phyloP scores from a whole-genome alignment of 176 grass and related monocot species.

The Olyra latifolia region DNA sequence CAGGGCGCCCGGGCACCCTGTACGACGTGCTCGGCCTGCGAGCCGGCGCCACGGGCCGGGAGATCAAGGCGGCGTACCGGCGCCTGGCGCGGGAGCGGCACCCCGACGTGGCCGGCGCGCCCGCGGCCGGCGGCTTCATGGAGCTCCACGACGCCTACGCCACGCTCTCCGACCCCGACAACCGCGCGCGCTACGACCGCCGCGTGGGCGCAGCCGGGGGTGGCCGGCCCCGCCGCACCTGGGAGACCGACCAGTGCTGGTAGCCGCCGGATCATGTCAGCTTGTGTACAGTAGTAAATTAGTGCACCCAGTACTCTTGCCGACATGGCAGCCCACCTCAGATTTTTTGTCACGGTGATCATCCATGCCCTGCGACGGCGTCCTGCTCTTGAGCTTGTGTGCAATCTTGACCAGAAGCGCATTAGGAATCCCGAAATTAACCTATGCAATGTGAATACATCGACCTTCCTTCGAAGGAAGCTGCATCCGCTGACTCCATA shows the following conservation, averaged over 20 bases:
- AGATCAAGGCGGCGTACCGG: constrained; percentile 84
- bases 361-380: constrained; percentile 28
- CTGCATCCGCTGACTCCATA: background rate
- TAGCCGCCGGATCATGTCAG: constrained; percentile 17
- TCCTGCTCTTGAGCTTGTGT: background rate
- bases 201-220: background rate
- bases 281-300: background rate
- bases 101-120: constrained; percentile 47
- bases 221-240: constrained; percentile 27
- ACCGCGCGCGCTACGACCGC: constrained; percentile 58
- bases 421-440: background rate
- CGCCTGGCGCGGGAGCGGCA: constrained; percentile 58
- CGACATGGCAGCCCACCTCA: constrained; percentile 37
- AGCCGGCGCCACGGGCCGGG: constrained; percentile 47
- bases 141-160: constrained; percentile 56
- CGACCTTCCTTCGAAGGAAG: background rate
- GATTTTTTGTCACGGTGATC: constrained; percentile 33
- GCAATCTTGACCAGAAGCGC: background rate
- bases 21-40: constrained; percentile 53
- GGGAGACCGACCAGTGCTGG: constrained; percentile 81
- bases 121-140: constrained; percentile 41
- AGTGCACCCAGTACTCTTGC: background rate
- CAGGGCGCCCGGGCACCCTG: background rate
- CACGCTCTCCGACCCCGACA: constrained; percentile 60
- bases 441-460: background rate